Evolutionary conservation across 1,139 yeast species (phyloP).

Genomic region (Hemisphaericaspora lyxosophila): DNA sequence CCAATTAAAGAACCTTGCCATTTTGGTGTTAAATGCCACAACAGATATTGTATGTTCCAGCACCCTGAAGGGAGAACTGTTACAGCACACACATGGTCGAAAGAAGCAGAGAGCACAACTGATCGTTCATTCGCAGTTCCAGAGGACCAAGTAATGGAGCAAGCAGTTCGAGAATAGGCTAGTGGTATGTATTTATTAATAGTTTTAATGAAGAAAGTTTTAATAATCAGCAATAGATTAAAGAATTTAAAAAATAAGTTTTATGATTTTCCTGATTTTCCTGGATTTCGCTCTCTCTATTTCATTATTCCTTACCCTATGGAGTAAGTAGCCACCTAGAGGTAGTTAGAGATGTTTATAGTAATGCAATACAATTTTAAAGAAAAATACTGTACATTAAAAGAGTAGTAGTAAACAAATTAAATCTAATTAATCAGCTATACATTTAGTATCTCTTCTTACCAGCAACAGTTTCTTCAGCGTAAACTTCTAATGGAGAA

Average conservation of each 20-base stretch:
- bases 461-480: conserved; percentile 75
- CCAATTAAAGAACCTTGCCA: conserved; percentile 79
- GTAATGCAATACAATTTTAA: background rate
- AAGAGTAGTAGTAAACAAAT: conserved; percentile 2
- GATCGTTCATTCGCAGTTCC: conserved; percentile 75
- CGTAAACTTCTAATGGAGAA: conserved; percentile 93
- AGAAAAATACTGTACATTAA: conserved; percentile 2
- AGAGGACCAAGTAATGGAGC: conserved; percentile 74
- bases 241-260: background rate
- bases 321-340: too few relatives aligned
- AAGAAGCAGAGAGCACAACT: conserved; percentile 18
- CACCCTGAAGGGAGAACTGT: conserved; percentile 74
- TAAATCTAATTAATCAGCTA: conserved; percentile 5
- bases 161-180: conserved; percentile 46
- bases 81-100: conserved; percentile 47
- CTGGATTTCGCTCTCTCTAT: too few relatives aligned
- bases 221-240: too few relatives aligned
- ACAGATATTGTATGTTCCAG: conserved; percentile 64
- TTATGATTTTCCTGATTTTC: too few relatives aligned
- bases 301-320: too few relatives aligned
- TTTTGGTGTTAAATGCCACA: conserved; percentile 72
- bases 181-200: conserved; percentile 4
- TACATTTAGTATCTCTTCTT: conserved; percentile 66
- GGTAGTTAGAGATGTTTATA: too few relatives aligned
- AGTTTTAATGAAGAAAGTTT: too few relatives aligned